A percentile compares a stretch with the other conserved stretches of the same genome.
Conservation (phyloP, 805 yeast genomes). For the Saccharomycopsis synnaedendra region DNA sequence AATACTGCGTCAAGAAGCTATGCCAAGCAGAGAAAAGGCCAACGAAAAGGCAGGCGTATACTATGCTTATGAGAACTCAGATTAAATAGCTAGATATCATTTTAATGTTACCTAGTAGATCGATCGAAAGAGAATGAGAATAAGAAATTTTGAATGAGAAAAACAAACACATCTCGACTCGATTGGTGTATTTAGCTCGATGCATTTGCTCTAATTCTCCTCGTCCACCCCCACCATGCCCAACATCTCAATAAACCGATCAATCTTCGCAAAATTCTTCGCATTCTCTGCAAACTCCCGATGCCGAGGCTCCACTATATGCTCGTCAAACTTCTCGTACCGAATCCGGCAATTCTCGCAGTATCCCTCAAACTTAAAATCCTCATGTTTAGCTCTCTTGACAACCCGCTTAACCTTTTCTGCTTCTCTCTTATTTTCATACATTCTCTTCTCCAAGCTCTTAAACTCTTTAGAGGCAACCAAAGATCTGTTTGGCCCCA, state of each 20-base stretch:
- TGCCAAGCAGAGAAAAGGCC: too few species aligned
- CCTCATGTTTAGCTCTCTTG: slow-evolving; percentile 18
- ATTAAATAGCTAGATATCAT: too few species aligned
- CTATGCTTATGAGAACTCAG: too few species aligned
- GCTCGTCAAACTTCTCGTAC: slow-evolving; percentile 72
- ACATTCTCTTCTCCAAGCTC: slow-evolving; percentile 34
- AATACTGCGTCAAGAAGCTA: too few species aligned
- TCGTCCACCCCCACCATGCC: background rate
- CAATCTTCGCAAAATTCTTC: slow-evolving; percentile 66
- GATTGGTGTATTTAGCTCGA: too few species aligned
- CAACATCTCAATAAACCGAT: slow-evolving; percentile 41
- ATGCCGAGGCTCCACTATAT: slow-evolving; percentile 59
- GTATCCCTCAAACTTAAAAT: slow-evolving; percentile 33
- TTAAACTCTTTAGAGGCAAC: slow-evolving; percentile 43
- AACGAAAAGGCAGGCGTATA: too few species aligned
- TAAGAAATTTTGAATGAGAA: too few species aligned
- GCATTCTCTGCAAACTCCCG: slow-evolving; percentile 66
- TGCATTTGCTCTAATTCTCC: too few species aligned
- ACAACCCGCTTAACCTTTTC: slow-evolving; percentile 16
- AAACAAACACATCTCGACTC: too few species aligned
- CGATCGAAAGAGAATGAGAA: too few species aligned
- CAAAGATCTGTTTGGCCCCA: slow-evolving; percentile 48
- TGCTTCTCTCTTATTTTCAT: slow-evolving; percentile 8
- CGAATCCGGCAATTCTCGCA: slow-evolving; percentile 89
- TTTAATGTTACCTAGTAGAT: too few species aligned